A percentile compares a stretch with the other conserved stretches of the same genome.
Conservation (phyloP, 2,329 filamentous ascomycete species). For the Waltergamsia citrina region DNA sequence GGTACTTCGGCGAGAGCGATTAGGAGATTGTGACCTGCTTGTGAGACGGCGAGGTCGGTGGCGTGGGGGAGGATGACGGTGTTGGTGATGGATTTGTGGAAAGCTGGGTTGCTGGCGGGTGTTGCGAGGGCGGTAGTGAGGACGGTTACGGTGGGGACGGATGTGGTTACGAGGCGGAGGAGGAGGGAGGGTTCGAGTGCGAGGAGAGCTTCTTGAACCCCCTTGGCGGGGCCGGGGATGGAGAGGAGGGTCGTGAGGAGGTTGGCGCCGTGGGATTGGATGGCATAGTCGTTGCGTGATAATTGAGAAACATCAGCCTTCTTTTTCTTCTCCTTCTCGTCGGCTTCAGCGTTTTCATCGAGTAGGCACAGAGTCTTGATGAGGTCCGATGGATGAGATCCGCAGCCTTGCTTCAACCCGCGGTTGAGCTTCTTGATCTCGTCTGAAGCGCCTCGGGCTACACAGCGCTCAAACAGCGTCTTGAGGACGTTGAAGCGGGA, state of each 20-base stretch:
- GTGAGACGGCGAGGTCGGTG: conserved; percentile 35
- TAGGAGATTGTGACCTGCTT: conserved; percentile 41
- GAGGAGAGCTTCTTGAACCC: conserved; percentile 66
- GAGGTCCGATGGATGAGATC: conserved; percentile 34
- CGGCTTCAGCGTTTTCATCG: conserved; percentile 19
- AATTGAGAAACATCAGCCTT: conserved; percentile 25
- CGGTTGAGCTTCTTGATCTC: conserved; percentile 37
- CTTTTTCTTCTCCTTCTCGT: conserved; percentile 17
- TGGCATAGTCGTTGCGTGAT: conserved; percentile 46
- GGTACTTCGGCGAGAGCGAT: conserved; percentile 39
- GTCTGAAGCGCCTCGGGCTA: conserved; percentile 52
- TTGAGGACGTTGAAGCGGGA: conserved; percentile 72
- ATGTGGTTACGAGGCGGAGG: conserved; percentile 53
- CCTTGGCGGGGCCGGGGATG: conserved; percentile 59
- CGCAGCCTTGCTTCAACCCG: conserved; percentile 37
- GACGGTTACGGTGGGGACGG: conserved; percentile 37
- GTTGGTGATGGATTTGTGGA: conserved; percentile 47
- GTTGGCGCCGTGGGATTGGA: conserved; percentile 65
- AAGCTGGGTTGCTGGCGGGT: conserved; percentile 38
- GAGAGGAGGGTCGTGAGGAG: conserved; percentile 72
- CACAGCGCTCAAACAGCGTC: conserved; percentile 74
- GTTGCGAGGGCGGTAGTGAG: conserved; percentile 39
- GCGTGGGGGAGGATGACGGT: conserved; percentile 31
- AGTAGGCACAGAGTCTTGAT: conserved; percentile 40
- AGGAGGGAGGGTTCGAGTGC: conserved; percentile 45